These are phyloP conservation scores for Adenanthera pavonina DNA, from an alignment of 306 rosid genomes.

Conservation along the genomic window DNA sequence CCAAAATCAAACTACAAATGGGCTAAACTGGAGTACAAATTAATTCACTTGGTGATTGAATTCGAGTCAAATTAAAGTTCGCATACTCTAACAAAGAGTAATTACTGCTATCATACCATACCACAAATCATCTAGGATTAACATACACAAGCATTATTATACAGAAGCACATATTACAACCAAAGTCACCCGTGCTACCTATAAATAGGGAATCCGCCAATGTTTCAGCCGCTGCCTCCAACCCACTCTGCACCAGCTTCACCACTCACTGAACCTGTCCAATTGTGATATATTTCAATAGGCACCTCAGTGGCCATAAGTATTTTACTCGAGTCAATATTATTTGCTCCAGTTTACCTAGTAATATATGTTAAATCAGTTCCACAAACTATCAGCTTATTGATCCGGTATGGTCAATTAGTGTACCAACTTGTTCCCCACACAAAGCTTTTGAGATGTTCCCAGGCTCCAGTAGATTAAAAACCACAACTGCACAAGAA, in stretches of 20 bases:
- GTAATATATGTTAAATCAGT: constrained; percentile 35
- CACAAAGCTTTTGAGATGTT: constrained; percentile 74
- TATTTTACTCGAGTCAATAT: constrained; percentile 12
- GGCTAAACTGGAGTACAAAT: background rate
- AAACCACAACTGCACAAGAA: constrained; percentile 62
- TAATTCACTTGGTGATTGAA: background rate
- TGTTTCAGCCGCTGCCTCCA: background rate
- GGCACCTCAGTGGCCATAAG: constrained; percentile 30
- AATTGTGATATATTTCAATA: background rate
- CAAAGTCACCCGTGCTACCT: background rate
- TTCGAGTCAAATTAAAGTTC: background rate
- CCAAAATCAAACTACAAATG: background rate
- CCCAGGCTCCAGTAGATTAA: constrained; percentile 70
- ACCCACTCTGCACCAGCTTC: constrained; percentile 4
- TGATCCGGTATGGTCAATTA: constrained; percentile 68
- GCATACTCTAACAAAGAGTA: background rate
- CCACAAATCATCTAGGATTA: background rate
- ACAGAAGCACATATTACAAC: constrained; percentile 4
- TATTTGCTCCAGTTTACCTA: constrained; percentile 23
- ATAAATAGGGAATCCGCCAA: background rate
- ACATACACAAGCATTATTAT: background rate
- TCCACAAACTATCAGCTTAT: constrained; percentile 49
- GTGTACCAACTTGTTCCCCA: constrained; percentile 73
- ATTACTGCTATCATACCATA: background rate
- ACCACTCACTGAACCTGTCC: background rate